Evolutionary conservation across 202 grass and related monocot genomes (phyloP).

Genomic region (Cymbopogon flexuosus): DNA sequence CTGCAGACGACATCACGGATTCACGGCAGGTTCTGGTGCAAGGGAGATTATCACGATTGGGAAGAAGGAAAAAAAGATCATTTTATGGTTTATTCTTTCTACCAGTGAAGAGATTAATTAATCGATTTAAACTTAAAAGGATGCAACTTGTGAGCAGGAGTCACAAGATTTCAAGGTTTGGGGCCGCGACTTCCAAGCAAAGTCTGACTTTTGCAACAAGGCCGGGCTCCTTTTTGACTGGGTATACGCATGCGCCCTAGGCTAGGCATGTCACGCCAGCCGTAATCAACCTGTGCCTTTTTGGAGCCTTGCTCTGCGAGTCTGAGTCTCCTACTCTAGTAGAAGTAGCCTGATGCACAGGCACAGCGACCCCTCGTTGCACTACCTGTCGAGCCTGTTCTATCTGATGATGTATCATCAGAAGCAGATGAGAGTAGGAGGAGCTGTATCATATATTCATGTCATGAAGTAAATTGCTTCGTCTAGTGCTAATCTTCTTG

Average conservation of each 20-base stretch:
- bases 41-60: background rate
- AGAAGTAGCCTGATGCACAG: background rate
- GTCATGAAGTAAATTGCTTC: no score
- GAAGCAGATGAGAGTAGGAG: background rate
- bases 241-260: constrained; percentile 26
- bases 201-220: constrained; percentile 44
- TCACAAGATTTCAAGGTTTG: constrained; percentile 36
- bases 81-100: background rate
- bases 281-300: constrained; percentile 31
- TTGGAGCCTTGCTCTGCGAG: constrained; percentile 30
- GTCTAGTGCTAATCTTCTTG: no score
- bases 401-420: background rate
- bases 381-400: background rate
- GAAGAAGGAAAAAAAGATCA: background rate
- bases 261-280: background rate
- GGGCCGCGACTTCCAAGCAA: constrained; percentile 37
- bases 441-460: no score
- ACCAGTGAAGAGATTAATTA: background rate
- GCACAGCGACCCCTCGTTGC: background rate
- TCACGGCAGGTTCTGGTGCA: background rate
- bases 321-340: background rate
- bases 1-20: background rate
- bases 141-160: constrained; percentile 23
- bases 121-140: background rate
- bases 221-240: constrained; percentile 40